Evolutionary conservation across 495 filamentous ascomycete species (phyloP), one percentile per base, ranked within the genome.

Genomic region (Daldinia childiae): DNA sequence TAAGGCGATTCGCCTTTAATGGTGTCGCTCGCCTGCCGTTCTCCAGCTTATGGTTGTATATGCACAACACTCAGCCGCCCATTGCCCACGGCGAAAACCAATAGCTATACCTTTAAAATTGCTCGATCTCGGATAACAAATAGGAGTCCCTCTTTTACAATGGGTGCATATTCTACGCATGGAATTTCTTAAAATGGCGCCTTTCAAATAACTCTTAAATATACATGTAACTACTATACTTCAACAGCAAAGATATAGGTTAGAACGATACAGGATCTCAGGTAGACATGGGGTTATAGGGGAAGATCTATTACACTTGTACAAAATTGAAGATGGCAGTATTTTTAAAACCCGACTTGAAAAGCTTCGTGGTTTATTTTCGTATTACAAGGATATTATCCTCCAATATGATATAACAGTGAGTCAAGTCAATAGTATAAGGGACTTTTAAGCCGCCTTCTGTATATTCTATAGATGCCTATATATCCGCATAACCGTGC

Each of bases 1-100:
- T 71, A 26, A 64, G 58, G n/a, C 68, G 68, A 21, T 62, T 68
- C 36, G 59, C 66, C 27, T 74, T 74, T 39, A 63, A 71, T 32
- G 63, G 63, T 38, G 63, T 71, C 11, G 45, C 72, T 15, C 55
- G 21, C 8, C 43, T 74, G 21, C 72, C 67, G 9, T 67, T 64
- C 36, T 67, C 68, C 1, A 58, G 50, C 50, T 30, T 68, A 58
- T 64, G 63, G 72, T 27, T 74, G 8, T 67, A 74, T 30, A 62
- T 43, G 48, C 60, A 63, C 9, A 24, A 50, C 26, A 34, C 1
- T 4, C 55, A 58, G 4, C 54, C 34, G 17, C 62, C 67, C 26
- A 14, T 21, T 32, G 8, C 34, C 5, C 24, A 36, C 15, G 48
- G 48, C 8, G 38, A 36, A 17, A 54, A 34, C 36, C 17, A 21